phyloP scores from a whole-genome alignment of 192 early-diverging fungal species.

The Coemansia umbellata region DNA sequence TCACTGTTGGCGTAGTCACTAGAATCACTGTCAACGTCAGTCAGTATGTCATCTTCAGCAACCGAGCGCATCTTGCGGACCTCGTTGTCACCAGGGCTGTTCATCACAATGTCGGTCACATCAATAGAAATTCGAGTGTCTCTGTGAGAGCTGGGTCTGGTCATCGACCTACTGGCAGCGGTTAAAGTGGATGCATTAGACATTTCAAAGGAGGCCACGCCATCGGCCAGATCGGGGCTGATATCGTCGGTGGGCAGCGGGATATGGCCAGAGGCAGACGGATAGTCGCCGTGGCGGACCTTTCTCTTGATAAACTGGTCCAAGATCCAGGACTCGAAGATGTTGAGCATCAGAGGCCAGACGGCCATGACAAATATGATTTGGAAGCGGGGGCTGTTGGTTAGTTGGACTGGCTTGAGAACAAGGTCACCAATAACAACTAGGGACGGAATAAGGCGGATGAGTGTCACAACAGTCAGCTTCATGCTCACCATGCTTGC shows the following conservation, averaged over 20 bases:
- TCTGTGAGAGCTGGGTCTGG: too few species aligned
- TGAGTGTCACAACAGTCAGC: conserved; percentile 35
- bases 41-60: not conserved
- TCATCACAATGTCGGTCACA: conserved; percentile 11
- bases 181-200: conserved; percentile 8
- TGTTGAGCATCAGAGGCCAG: conserved; percentile 48
- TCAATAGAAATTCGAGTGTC: conserved; percentile 21
- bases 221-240: too few species aligned
- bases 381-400: conserved; percentile 38
- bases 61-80: not conserved
- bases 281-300: not conserved
- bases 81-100: not conserved
- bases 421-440: conserved; percentile 39
- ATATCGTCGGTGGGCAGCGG: conserved; percentile 17
- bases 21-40: too few species aligned
- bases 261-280: conserved; percentile 24
- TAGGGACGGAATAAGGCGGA: conserved; percentile 26
- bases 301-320: conserved; percentile 50
- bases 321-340: conserved; percentile 50
- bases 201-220: conserved; percentile 18
- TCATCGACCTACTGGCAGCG: conserved; percentile 24
- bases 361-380: conserved; percentile 53
- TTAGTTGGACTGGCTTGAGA: conserved; percentile 37
- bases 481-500: conserved; percentile 49
- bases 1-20: too few species aligned